A percentile compares a stretch with the other conserved stretches of the same genome.
Evolutionary conservation across 768 basidiomycete genomes (phyloP).

Genomic region (Pilatotrama ljubarskyi): DNA sequence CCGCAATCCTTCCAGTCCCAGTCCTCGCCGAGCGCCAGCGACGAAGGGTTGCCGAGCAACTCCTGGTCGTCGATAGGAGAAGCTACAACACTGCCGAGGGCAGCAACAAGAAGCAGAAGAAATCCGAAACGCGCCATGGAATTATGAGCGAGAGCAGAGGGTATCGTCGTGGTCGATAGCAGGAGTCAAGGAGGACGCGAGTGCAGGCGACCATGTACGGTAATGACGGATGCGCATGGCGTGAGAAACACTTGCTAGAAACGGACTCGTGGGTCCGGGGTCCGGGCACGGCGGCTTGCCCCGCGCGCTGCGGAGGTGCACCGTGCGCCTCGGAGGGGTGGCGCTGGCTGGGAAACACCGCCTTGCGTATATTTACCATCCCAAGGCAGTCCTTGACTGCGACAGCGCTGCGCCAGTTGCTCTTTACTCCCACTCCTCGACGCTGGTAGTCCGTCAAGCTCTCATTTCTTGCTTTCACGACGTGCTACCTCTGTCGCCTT

Average conservation of each 20-base stretch:
- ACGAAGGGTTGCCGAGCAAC: slow-evolving; percentile 20
- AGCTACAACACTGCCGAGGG: slow-evolving; percentile 30
- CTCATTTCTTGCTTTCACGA: slow-evolving; percentile 2
- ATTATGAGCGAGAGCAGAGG: neutral
- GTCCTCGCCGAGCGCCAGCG: slow-evolving; percentile 20
- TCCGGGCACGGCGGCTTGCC: neutral
- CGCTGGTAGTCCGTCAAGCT: slow-evolving; percentile 10
- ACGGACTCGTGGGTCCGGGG: neutral
- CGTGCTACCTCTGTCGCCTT: neutral
- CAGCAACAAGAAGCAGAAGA: slow-evolving; percentile 28
- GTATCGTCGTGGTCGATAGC: slow-evolving; percentile 18
- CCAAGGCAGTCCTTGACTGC: slow-evolving; percentile 1
- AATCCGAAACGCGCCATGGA: slow-evolving; percentile 30
- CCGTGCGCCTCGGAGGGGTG: neutral
- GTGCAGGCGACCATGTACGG: slow-evolving; percentile 3
- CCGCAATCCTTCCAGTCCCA: slow-evolving; percentile 68
- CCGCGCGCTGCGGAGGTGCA: neutral
- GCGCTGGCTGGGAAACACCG: slow-evolving; percentile 2
- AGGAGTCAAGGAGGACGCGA: slow-evolving; percentile 10
- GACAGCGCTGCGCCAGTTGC: slow-evolving; percentile 5
- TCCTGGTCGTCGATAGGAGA: slow-evolving; percentile 32
- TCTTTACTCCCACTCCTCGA: neutral
- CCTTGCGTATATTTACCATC: neutral
- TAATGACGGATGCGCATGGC: slow-evolving; percentile 16
- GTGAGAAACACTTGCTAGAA: slow-evolving; percentile 11